These are phyloP conservation scores for Dryas octopetala DNA, from an alignment of 306 rosid species.

Conservation along the genomic window DNA sequence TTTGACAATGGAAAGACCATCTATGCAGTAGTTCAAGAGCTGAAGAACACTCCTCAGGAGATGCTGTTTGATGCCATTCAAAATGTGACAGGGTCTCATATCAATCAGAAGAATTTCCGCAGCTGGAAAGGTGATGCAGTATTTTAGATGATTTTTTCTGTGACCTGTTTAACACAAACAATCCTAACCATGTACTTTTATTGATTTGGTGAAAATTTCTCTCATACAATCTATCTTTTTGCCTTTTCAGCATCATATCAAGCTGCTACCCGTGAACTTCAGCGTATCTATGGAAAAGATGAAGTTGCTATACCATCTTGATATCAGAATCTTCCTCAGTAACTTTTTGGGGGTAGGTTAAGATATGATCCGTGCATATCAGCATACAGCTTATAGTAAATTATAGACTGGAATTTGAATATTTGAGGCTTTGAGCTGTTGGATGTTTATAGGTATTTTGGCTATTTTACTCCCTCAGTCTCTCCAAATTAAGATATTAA, in stretches of 20 bases:
- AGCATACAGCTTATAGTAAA: conserved; percentile 32
- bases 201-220: conserved; percentile 3
- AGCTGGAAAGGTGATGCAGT: conserved; percentile 69
- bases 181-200: conserved; percentile 2
- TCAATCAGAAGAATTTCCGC: conserved; percentile 81
- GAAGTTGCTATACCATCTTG: conserved; percentile 60
- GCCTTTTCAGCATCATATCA: conserved; percentile 71
- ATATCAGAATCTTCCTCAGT: conserved; percentile 37
- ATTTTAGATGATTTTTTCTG: conserved; percentile 20
- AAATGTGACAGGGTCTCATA: conserved; percentile 72
- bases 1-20: conserved; percentile 93
- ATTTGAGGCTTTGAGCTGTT: conserved; percentile 32
- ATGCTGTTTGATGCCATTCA: conserved; percentile 81
- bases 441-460: conserved; percentile 40
- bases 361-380: conserved; percentile 43
- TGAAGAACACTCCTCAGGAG: conserved; percentile 87
- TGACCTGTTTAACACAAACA: conserved; percentile 15
- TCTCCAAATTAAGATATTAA: conserved; percentile 1
- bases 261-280: conserved; percentile 95
- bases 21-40: conserved; percentile 92
- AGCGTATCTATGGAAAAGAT: conserved; percentile 91
- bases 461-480: conserved; percentile 1
- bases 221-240: conserved; percentile 16
- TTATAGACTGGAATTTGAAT: conserved; percentile 31
- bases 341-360: conserved; percentile 34